Evolutionary conservation across 2,329 filamentous ascomycete genomes (phyloP).

Genomic region (Remersonia thermophila): DNA sequence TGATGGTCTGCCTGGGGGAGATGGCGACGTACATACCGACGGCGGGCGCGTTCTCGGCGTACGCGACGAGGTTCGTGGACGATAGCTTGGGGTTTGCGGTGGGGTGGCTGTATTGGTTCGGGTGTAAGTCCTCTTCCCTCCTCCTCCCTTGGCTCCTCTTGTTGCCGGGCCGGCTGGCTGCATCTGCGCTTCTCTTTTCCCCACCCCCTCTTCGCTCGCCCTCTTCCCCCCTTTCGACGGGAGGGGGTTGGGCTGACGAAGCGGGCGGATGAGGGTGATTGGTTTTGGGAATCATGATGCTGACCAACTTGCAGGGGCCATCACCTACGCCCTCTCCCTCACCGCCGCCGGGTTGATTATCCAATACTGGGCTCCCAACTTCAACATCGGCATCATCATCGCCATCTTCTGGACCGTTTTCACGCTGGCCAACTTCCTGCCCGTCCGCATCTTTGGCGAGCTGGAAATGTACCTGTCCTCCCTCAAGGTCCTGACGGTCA

Average conservation of each 20-base stretch:
- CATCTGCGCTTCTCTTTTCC: no score
- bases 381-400: constrained; percentile 62
- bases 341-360: constrained; percentile 63
- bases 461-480: constrained; percentile 68
- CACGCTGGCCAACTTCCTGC: constrained; percentile 56
- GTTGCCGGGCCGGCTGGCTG: no score
- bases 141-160: no score
- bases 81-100: constrained; percentile 44
- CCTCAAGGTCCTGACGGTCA: constrained; percentile 64
- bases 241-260: no score
- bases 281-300: no score
- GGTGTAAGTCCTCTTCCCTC: constrained; percentile 31
- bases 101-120: constrained; percentile 77
- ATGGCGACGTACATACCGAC: constrained; percentile 71
- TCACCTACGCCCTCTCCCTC: constrained; percentile 61
- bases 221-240: no score
- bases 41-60: constrained; percentile 63
- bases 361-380: constrained; percentile 53
- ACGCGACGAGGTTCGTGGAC: constrained; percentile 61
- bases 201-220: no score
- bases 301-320: no score
- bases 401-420: constrained; percentile 61
- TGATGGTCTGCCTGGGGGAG: constrained; percentile 60
- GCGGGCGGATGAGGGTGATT: no score
- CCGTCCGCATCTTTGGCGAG: constrained; percentile 62